A percentile compares a stretch with the other conserved stretches of the same genome.
Evolutionary conservation across 306 rosid species (phyloP).

Genomic region (Luffa aegyptiaca): DNA sequence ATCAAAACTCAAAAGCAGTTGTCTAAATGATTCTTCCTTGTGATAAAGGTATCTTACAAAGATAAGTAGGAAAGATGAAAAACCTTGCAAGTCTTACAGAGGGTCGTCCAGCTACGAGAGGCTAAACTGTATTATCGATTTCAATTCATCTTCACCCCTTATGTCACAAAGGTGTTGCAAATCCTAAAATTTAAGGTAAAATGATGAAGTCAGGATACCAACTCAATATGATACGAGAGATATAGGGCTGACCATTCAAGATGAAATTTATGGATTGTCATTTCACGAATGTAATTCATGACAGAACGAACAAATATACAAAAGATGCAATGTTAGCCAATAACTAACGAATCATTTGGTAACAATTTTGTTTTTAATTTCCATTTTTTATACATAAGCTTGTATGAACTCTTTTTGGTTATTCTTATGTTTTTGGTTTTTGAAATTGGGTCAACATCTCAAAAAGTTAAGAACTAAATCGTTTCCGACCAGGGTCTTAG

Average conservation of each 20-base stretch:
- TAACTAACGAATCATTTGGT: neutral
- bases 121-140: neutral
- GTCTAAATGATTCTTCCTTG: neutral
- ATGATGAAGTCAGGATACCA: constrained; percentile 37
- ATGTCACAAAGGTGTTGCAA: constrained; percentile 81
- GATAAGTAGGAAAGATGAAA: neutral
- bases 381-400: neutral
- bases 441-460: neutral
- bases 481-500: neutral
- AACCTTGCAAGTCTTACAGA: neutral
- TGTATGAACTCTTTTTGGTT: neutral
- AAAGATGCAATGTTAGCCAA: neutral
- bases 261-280: neutral
- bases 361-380: neutral
- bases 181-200: constrained; percentile 56
- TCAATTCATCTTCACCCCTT: constrained; percentile 22
- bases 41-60: constrained; percentile 10
- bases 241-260: neutral
- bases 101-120: neutral
- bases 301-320: neutral
- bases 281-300: neutral
- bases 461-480: neutral
- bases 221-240: constrained; percentile 17
- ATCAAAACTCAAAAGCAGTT: constrained; percentile 1
- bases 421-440: neutral